A percentile compares a stretch with the other conserved stretches of the same genome.
phyloP scores from a whole-genome alignment of 148 eudicot genomes.

The Rhododendron mucronatum region DNA sequence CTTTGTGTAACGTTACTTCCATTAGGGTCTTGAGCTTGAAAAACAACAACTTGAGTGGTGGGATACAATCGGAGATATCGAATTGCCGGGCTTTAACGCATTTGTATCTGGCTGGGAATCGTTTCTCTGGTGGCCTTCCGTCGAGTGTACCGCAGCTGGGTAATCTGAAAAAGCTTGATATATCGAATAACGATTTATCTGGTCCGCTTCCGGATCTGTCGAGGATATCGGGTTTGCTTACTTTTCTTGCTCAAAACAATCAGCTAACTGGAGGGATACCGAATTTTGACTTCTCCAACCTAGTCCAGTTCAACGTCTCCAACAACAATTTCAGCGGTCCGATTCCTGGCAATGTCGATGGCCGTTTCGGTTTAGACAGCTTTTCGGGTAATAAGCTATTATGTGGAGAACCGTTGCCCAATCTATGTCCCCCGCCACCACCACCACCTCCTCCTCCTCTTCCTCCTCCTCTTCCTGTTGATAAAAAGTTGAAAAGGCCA shows the following conservation, averaged over 20 bases:
- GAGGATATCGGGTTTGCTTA: conserved; percentile 29
- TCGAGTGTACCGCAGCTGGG: conserved; percentile 16
- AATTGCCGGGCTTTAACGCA: conserved; percentile 28
- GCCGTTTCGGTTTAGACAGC: conserved; percentile 23
- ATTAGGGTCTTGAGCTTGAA: conserved; percentile 25
- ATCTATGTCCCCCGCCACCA: conserved; percentile 17
- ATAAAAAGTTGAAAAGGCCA: background rate
- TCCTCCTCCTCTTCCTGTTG: background rate
- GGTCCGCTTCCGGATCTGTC: conserved; percentile 36
- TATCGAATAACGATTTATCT: conserved; percentile 31
- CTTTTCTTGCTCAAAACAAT: conserved; percentile 35
- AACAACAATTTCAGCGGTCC: conserved; percentile 39
- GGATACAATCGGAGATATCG: conserved; percentile 27
- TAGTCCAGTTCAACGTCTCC: conserved; percentile 35
- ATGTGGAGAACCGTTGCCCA: conserved; percentile 34
- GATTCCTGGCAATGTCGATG: conserved; percentile 21
- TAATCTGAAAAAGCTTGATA: conserved; percentile 29
- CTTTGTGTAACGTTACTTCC: conserved; percentile 20
- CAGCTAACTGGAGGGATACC: conserved; percentile 31
- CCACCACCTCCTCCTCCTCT: background rate
- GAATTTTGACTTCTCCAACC: conserved; percentile 24
- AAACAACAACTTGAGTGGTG: conserved; percentile 31
- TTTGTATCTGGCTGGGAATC: conserved; percentile 29
- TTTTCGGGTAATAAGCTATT: conserved; percentile 36
- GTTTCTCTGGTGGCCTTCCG: conserved; percentile 33